Evolutionary conservation across 2,329 filamentous ascomycete genomes (phyloP).

Genomic region (Arthrinium puccinioides): DNA sequence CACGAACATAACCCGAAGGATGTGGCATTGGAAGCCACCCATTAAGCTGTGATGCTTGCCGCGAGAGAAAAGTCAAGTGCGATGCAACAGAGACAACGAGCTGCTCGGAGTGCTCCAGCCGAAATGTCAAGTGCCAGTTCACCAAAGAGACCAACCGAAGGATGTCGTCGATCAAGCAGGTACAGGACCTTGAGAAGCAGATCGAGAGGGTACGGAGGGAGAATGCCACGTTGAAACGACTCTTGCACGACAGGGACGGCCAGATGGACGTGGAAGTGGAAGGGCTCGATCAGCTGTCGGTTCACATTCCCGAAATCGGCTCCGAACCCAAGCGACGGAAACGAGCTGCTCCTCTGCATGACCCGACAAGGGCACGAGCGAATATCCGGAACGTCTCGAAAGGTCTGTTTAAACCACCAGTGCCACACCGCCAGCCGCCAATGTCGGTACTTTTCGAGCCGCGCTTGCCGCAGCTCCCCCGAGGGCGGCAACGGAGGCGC

Average conservation of each 20-base stretch:
- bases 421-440: slow-evolving; percentile 52
- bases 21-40: no score
- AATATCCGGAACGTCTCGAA: slow-evolving; percentile 69
- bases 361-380: slow-evolving; percentile 63
- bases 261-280: slow-evolving; percentile 43
- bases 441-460: slow-evolving; percentile 38
- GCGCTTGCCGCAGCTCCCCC: slow-evolving; percentile 61
- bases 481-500: slow-evolving; percentile 59
- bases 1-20: no score
- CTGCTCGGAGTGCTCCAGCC: slow-evolving; percentile 94
- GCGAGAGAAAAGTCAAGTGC: slow-evolving; percentile 80
- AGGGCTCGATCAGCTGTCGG: slow-evolving; percentile 38
- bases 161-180: slow-evolving; percentile 99
- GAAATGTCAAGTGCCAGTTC: slow-evolving; percentile 96
- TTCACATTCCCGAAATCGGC: slow-evolving; percentile 58
- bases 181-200: slow-evolving; percentile 93
- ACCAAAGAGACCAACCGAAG: slow-evolving; percentile 97
- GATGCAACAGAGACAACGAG: slow-evolving; percentile 94
- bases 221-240: slow-evolving; percentile 65
- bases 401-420: slow-evolving; percentile 74
- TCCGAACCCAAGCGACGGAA: slow-evolving; percentile 58
- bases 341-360: slow-evolving; percentile 53
- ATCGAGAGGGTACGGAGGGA: slow-evolving; percentile 73
- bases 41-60: slow-evolving; percentile 88
- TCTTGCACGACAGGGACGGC: slow-evolving; percentile 45